Percentiles rank a stretch among this genome's conserved stretches.
These are phyloP conservation scores for Tricholoma flavovirens DNA, from an alignment of 768 basidiomycete species.

Conservation along the genomic window DNA sequence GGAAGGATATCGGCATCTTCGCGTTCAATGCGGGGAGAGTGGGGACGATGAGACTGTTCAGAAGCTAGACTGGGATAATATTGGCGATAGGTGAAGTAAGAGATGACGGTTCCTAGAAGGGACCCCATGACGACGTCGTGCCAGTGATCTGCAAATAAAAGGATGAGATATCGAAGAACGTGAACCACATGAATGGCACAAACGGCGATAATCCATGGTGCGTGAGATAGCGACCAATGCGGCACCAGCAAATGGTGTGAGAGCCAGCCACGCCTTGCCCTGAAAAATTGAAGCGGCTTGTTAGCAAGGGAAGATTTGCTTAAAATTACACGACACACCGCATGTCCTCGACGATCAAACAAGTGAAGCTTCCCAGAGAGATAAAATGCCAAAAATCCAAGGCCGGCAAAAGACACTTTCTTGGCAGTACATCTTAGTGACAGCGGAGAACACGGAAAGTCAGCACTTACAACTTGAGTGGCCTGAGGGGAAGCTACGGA, in stretches of 20 bases:
- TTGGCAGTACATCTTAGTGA: constrained; percentile 1
- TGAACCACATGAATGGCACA: constrained; percentile 20
- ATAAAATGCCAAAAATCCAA: constrained; percentile 86
- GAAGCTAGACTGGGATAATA: constrained; percentile 75
- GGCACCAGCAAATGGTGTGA: constrained; percentile 74
- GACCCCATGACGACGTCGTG: constrained; percentile 83
- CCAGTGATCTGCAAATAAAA: constrained; percentile 67
- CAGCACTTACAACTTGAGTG: constrained; percentile 72
- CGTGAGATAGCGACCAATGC: constrained; percentile 77
- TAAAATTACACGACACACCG: constrained; percentile 33
- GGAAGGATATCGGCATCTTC: constrained; percentile 41
- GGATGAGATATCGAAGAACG: constrained; percentile 1
- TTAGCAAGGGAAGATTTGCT: not conserved
- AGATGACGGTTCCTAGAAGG: constrained; percentile 61
- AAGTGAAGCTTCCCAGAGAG: constrained; percentile 90
- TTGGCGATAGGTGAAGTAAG: constrained; percentile 77
- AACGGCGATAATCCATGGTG: constrained; percentile 89
- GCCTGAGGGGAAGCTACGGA: constrained; percentile 88
- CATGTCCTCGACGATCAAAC: constrained; percentile 75
- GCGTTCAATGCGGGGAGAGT: constrained; percentile 58
- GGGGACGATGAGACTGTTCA: constrained; percentile 59
- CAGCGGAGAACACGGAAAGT: not conserved
- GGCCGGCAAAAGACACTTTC: constrained; percentile 86
- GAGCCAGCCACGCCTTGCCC: constrained; percentile 79
- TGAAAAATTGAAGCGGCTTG: constrained; percentile 21